phyloP scores from a whole-genome alignment of 495 filamentous ascomycete genomes.

The Podospora australis region DNA sequence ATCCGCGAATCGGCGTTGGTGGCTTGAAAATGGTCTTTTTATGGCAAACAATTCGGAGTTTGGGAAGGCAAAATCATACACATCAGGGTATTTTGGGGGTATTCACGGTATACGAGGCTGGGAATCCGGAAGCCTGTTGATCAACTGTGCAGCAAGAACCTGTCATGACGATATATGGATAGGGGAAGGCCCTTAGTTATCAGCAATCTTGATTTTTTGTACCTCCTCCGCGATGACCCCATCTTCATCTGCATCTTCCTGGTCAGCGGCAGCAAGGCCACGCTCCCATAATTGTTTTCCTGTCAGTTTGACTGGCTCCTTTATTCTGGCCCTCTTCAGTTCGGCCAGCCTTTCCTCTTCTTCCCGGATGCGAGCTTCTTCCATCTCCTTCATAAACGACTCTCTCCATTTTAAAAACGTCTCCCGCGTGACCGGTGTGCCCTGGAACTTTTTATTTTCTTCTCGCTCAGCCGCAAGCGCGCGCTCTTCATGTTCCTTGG shows the following conservation, averaged over 20 bases:
- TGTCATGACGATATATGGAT: no score
- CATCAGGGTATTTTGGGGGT: no score
- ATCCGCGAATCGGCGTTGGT: neutral
- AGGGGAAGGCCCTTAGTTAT: constrained; percentile 10
- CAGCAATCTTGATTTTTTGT: constrained; percentile 60
- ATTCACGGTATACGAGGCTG: no score
- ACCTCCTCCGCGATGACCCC: constrained; percentile 48
- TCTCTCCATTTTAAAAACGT: constrained; percentile 78
- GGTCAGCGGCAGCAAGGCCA: constrained; percentile 64
- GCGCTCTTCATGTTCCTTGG: constrained; percentile 58
- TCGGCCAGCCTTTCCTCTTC: constrained; percentile 68
- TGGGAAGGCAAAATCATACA: no score
- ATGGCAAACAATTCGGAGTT: neutral
- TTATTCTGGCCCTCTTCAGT: constrained; percentile 63
- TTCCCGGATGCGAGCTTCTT: constrained; percentile 56
- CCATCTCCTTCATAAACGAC: constrained; percentile 70
- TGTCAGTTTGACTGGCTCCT: constrained; percentile 60
- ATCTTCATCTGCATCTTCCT: constrained; percentile 58
- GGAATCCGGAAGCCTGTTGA: no score
- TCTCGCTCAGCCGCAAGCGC: constrained; percentile 70
- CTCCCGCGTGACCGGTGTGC: constrained; percentile 77
- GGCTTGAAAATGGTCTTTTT: neutral
- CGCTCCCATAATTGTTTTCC: constrained; percentile 81
- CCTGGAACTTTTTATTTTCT: constrained; percentile 94
- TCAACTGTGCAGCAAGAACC: constrained; percentile 7